A percentile compares a stretch with the other conserved stretches of the same genome.
These are phyloP conservation scores for Glutinoglossum americanum DNA, from an alignment of 495 filamentous ascomycete species.

Conservation along the genomic window DNA sequence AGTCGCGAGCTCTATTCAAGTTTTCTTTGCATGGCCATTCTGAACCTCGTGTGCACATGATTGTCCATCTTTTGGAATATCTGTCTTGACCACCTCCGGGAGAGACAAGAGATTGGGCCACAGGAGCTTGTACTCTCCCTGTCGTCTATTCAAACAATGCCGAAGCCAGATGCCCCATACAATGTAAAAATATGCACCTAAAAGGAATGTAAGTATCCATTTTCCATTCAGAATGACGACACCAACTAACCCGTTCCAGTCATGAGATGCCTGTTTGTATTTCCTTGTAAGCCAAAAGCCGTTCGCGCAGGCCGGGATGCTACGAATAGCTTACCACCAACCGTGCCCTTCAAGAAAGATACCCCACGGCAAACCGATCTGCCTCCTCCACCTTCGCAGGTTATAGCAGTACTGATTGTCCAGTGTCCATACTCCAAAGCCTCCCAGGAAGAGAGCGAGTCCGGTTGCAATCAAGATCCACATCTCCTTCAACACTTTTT, in stretches of 20 bases:
- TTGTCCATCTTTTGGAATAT: not conserved
- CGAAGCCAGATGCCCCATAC: conserved; percentile 73
- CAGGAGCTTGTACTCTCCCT: conserved; percentile 50
- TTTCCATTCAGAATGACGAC: not conserved
- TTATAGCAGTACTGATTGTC: conserved; percentile 63
- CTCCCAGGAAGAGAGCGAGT: conserved; percentile 54
- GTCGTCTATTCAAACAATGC: conserved; percentile 53
- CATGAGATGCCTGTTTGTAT: conserved; percentile 35
- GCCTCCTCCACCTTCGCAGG: conserved; percentile 47
- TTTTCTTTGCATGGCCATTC: conserved; percentile 11
- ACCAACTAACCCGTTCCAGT: conserved; percentile 21
- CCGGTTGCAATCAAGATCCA: conserved; percentile 56
- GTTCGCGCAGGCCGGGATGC: conserved; percentile 8
- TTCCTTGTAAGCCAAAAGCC: not conserved
- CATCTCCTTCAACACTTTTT: conserved; percentile 43
- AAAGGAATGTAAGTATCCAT: not conserved
- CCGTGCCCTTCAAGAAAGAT: conserved; percentile 81
- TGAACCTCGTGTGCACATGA: not conserved
- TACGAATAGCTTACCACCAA: conserved; percentile 63
- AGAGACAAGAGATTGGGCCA: conserved; percentile 50
- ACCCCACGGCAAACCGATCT: conserved; percentile 73
- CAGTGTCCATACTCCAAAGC: conserved; percentile 71
- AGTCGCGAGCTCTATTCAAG: not conserved
- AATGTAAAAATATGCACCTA: conserved; percentile 64
- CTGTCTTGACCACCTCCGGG: conserved; percentile 36